Conservation (phyloP, 2,329 filamentous ascomycete species). For the Ophiostoma tasmaniense region DNA sequence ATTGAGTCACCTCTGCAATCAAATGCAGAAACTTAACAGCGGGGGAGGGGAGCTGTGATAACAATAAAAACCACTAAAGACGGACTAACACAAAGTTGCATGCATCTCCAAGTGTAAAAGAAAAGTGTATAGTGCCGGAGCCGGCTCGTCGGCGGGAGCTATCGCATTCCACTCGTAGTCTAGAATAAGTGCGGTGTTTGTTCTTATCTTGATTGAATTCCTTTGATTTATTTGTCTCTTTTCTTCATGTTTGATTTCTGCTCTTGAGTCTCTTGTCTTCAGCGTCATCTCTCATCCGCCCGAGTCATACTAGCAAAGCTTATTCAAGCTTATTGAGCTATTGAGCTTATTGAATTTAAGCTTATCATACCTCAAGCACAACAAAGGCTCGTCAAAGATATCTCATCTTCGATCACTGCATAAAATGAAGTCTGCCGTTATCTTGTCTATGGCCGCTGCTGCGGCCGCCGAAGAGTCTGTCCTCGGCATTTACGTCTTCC, state of each 20-base stretch:
- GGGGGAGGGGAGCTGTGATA: neutral
- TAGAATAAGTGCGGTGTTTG: neutral
- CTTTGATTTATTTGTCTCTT: neutral
- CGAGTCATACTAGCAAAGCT: neutral
- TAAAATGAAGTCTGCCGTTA: slow-evolving; percentile 4
- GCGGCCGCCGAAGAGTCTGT: slow-evolving; percentile 52
- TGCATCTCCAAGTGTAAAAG: neutral
- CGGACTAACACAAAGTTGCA: neutral
- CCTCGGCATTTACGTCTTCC: slow-evolving; percentile 77
- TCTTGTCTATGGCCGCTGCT: slow-evolving; percentile 14
- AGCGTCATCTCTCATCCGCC: neutral
- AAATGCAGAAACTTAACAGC: neutral
- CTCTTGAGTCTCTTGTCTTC: neutral
- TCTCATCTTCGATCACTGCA: neutral
- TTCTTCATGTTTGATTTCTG: neutral
- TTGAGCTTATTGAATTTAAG: neutral
- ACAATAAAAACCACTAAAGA: neutral
- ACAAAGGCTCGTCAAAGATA: neutral
- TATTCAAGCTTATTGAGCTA: neutral
- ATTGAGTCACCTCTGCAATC: neutral
- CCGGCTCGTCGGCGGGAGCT: neutral
- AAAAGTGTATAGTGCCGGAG: neutral
- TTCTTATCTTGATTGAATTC: neutral
- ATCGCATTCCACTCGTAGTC: neutral
- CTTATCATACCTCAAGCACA: neutral